These are phyloP conservation scores for Penicillium longicatenatum DNA, from an alignment of 495 filamentous ascomycete genomes.

Conservation along the genomic window DNA sequence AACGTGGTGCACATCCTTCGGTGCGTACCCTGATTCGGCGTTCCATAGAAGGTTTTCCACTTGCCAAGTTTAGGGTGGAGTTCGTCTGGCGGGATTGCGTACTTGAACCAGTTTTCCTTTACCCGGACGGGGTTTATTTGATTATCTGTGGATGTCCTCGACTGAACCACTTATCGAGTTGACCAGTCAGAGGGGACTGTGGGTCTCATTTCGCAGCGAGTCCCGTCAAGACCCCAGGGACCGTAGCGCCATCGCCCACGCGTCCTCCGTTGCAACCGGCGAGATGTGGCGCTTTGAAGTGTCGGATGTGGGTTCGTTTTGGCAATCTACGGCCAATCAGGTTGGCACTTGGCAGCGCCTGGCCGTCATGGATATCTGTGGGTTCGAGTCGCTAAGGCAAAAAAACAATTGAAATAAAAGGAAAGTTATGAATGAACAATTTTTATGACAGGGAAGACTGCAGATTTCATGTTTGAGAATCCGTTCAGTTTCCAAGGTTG, in stretches of 20 bases:
- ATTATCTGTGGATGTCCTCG: background rate
- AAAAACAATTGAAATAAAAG: background rate
- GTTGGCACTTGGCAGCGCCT: background rate
- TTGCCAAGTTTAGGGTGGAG: conserved; percentile 17
- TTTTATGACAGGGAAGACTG: background rate
- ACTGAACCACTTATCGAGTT: background rate
- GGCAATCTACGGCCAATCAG: conserved; percentile 1
- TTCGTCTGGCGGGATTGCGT: background rate
- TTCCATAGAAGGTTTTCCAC: conserved; percentile 1
- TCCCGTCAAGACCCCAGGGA: conserved; percentile 1
- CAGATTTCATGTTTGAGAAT: background rate
- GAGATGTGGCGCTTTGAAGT: conserved; percentile 12
- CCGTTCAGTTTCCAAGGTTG: background rate
- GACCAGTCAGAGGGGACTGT: background rate
- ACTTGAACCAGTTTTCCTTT: background rate
- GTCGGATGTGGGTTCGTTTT: conserved; percentile 1
- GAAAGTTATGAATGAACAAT: background rate
- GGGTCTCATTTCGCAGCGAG: background rate
- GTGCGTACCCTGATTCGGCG: conserved; percentile 12
- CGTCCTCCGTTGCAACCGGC: conserved; percentile 10
- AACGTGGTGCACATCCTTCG: background rate
- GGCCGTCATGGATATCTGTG: background rate
- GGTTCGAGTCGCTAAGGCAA: background rate
- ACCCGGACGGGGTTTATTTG: background rate
- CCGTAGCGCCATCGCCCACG: conserved; percentile 21